Base-by-base conservation (phyloP, 768 basidiomycete species). In the Trametes coccinea region DNA sequence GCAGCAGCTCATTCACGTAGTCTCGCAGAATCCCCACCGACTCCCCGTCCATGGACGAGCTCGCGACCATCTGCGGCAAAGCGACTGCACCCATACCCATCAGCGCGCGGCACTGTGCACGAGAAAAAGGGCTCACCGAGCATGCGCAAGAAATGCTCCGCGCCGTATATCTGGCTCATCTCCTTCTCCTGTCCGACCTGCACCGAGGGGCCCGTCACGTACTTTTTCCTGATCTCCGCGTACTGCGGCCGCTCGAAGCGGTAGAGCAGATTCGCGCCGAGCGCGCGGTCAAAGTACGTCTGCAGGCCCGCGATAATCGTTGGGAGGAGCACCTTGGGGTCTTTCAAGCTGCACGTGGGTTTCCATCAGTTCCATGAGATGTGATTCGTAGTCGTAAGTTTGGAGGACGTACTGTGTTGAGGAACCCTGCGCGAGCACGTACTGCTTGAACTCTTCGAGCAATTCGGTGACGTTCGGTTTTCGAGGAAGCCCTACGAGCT, bases 211-310 rank as follows among this genome's bases (percentile, higher is more conserved):
- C 89, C 90, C 6, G 91, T 92, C 63, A 87, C 84, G 65, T 87
- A 92, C 63, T 76, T 74, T 68, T 88, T 86, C 46, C 90, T 83
- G 27, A 92, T 82, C 50, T 89, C 86, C 5, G 89, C 87, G 64
- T 96, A 98, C 73, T 98, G 95, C 5, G 86, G 85, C n/a, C 96
- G 84, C 73, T 99, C 96, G 66, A 96, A 95, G 17, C 94, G 88
- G 71, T 98, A 99, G 3, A 98, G 81, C 30, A 99, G 82, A 73
- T 92, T 95, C 59, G 89, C 85, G 4, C 96, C 91, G 1, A 93
- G 82, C 0, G 93, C 88, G 34, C 92, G 90, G 74, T 99, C 93
- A 71, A 99, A 99, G 77, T 99, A 98, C 47, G 90, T 82, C 52
- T 87, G 84, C 10, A 98, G 80, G 1, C 96, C 96, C 1, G 90